These are phyloP conservation scores for Candida quercuum DNA, from an alignment of 805 yeast genomes.

Conservation along the genomic window DNA sequence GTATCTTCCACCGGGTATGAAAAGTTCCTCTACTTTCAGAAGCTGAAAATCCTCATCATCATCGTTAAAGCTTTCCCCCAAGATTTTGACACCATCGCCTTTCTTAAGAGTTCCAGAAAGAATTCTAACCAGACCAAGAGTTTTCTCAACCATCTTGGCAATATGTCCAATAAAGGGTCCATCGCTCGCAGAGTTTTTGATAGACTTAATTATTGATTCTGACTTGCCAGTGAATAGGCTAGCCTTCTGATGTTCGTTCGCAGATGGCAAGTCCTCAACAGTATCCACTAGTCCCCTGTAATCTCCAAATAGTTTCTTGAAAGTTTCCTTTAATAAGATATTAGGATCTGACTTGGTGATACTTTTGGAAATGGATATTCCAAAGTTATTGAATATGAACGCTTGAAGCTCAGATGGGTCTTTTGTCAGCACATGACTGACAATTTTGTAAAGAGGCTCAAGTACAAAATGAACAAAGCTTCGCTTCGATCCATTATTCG, in stretches of 20 bases:
- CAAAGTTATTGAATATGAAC: constrained; percentile 44
- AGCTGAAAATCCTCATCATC: constrained; percentile 45
- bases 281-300: constrained; percentile 50
- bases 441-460: constrained; percentile 75
- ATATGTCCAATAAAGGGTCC: constrained; percentile 48
- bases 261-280: constrained; percentile 33
- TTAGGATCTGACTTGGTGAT: constrained; percentile 50
- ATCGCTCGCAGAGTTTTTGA: constrained; percentile 29
- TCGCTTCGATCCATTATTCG: constrained; percentile 22
- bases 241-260: constrained; percentile 28
- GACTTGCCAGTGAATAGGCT: constrained; percentile 27
- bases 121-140: constrained; percentile 57
- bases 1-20: constrained; percentile 67
- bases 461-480: constrained; percentile 56
- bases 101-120: constrained; percentile 50
- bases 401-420: constrained; percentile 37
- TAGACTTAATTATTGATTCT: constrained; percentile 10
- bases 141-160: constrained; percentile 51
- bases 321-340: constrained; percentile 50
- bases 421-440: constrained; percentile 53
- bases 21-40: constrained; percentile 27
- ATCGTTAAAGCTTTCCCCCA: constrained; percentile 52
- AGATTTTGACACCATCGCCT: constrained; percentile 43
- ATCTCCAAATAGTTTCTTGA: constrained; percentile 47
- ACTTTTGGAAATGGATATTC: constrained; percentile 35